These are phyloP conservation scores for Fusarium euwallaceae DNA, from an alignment of 2,329 filamentous ascomycete species.

Conservation along the genomic window DNA sequence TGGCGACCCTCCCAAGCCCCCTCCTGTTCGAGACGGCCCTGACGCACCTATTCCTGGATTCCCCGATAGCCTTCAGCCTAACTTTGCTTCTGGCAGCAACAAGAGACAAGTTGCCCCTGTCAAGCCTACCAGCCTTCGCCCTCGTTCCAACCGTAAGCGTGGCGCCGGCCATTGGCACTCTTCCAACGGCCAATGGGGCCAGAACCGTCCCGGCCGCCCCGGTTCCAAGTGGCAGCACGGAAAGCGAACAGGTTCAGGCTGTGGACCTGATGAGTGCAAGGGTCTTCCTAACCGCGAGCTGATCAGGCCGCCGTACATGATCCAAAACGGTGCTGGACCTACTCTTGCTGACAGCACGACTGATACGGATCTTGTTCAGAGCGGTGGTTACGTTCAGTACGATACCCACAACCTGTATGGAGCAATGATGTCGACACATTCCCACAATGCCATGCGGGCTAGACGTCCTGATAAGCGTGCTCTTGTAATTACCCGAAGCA, in stretches of 20 bases:
- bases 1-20: constrained; percentile 70
- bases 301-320: constrained; percentile 43
- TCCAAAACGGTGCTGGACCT: constrained; percentile 44
- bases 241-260: constrained; percentile 41
- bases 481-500: constrained; percentile 80
- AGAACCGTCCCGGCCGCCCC: constrained; percentile 18
- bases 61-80: constrained; percentile 41
- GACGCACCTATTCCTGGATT: constrained; percentile 42
- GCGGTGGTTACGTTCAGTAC: constrained; percentile 37
- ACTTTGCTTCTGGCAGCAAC: constrained; percentile 14
- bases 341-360: constrained; percentile 41
- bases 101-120: background rate
- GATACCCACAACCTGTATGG: constrained; percentile 86
- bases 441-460: constrained; percentile 73
- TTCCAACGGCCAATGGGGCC: constrained; percentile 23
- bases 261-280: constrained; percentile 36
- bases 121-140: background rate
- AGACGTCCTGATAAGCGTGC: constrained; percentile 75
- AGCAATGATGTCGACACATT: constrained; percentile 78
- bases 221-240: constrained; percentile 37
- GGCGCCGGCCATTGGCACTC: constrained; percentile 33
- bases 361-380: constrained; percentile 43
- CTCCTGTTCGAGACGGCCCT: constrained; percentile 65
- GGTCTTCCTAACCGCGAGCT: constrained; percentile 44
- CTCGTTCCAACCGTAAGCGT: background rate